Evolutionary conservation across 1,139 yeast species (phyloP).

Genomic region (Meyerozyma guilliermondii): DNA sequence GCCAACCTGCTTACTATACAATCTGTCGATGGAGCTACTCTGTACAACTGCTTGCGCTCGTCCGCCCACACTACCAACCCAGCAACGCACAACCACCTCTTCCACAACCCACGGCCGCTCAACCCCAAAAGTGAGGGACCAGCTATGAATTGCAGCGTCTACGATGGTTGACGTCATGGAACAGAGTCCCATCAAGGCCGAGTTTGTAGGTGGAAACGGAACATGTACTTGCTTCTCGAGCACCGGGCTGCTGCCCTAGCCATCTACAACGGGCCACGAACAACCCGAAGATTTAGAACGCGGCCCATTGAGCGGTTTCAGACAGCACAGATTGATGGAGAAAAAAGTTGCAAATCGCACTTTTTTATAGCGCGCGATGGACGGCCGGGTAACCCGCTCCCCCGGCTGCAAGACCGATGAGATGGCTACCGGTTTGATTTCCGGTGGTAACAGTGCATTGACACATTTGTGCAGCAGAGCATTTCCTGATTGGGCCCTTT

Average conservation of each 20-base stretch:
- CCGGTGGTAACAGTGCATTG: neutral
- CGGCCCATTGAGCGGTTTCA: constrained; percentile 31
- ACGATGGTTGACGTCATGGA: constrained; percentile 3
- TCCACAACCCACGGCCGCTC: constrained; percentile 35
- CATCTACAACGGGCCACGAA: constrained; percentile 26
- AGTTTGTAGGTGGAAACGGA: neutral
- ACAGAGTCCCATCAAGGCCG: neutral
- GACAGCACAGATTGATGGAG: constrained; percentile 49
- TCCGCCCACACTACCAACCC: constrained; percentile 1
- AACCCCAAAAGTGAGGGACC: constrained; percentile 51
- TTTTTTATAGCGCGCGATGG: neutral
- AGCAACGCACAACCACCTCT: constrained; percentile 22
- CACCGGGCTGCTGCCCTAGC: constrained; percentile 60
- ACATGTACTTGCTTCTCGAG: constrained; percentile 53
- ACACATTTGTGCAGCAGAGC: too few species aligned
- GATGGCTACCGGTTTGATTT: neutral
- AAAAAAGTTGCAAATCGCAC: neutral
- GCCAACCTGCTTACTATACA: constrained; percentile 55
- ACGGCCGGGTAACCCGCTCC: neutral
- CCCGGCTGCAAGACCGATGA: neutral
- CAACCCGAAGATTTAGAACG: constrained; percentile 29
- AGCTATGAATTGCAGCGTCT: constrained; percentile 17
- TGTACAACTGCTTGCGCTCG: constrained; percentile 43
- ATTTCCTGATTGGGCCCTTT: too few species aligned
- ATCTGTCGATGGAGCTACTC: constrained; percentile 89